Percentiles rank a stretch among this genome's conserved stretches.
phyloP scores from a whole-genome alignment of 768 basidiomycete genomes.

The Phlebiopsis flavidoalba region DNA sequence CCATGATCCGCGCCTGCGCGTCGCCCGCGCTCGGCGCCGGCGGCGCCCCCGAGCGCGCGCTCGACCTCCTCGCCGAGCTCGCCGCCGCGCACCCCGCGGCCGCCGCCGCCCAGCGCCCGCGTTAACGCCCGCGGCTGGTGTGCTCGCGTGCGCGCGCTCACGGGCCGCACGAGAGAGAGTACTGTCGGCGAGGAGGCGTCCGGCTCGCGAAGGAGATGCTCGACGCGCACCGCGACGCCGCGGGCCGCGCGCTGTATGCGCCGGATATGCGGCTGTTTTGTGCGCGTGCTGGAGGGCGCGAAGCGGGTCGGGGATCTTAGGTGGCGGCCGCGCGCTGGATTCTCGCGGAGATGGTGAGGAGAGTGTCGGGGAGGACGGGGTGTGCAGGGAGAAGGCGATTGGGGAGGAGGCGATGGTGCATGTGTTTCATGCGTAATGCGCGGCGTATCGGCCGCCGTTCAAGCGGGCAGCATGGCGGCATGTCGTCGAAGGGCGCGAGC shows the following conservation, averaged over 20 bases:
- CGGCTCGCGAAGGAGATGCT: slow-evolving; percentile 85
- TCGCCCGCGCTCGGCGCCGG: slow-evolving; percentile 38
- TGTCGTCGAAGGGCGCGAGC: not conserved
- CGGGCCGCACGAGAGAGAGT: slow-evolving; percentile 51
- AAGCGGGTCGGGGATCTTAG: slow-evolving; percentile 83
- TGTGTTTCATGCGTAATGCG: slow-evolving; percentile 86
- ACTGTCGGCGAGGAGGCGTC: slow-evolving; percentile 77
- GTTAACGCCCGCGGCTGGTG: slow-evolving; percentile 82
- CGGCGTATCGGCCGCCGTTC: slow-evolving; percentile 72
- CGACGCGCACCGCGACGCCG: slow-evolving; percentile 66
- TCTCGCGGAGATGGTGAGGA: slow-evolving; percentile 73
- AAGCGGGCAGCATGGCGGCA: slow-evolving; percentile 29
- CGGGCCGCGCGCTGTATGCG: slow-evolving; percentile 44
- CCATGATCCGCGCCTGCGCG: slow-evolving; percentile 88
- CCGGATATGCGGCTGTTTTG: slow-evolving; percentile 71
- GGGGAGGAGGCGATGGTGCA: slow-evolving; percentile 76
- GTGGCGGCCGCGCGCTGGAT: slow-evolving; percentile 85
- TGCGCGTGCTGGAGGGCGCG: slow-evolving; percentile 84
- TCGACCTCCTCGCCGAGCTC: slow-evolving; percentile 95
- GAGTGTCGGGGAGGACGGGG: slow-evolving; percentile 11
- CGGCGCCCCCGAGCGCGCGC: slow-evolving; percentile 83
- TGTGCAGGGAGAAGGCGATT: slow-evolving; percentile 29
- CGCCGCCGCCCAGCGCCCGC: slow-evolving; percentile 41
- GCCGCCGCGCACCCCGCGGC: slow-evolving; percentile 64
- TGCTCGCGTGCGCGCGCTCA: slow-evolving; percentile 74